Evolutionary conservation across 2,329 filamentous ascomycete genomes (phyloP), one percentile per base, ranked within the genome.

Genomic region (Verticillium alfalfae): DNA sequence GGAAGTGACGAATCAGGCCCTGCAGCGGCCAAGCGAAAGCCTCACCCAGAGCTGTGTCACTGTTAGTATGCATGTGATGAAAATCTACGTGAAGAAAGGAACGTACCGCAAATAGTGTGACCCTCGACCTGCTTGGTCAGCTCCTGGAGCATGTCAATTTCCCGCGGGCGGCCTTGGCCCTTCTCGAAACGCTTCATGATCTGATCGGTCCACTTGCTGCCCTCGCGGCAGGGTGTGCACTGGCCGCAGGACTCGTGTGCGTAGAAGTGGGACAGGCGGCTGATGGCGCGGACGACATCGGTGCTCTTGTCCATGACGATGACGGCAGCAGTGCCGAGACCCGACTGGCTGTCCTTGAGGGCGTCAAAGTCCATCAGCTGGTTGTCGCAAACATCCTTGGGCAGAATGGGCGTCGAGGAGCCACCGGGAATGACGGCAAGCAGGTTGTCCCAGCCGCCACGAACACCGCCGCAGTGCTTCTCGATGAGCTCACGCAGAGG

Each of bases 111-210:
- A 72, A 99, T 99, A 57, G 95, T 98, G 83, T 99, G 95, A 12
- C 95, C 95, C 81, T 99, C 95, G 65, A 99, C 95, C 81, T 99
- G 95, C 85, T 99, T 99, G 66, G 95, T 99, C 69, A 99, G 81
- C 83, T 99, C 95, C 81, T 97, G 95, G 68, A 99, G 86, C 95
- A 99, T 99, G 76, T 99, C 95, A 75, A 99, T 99, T 80, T 99
- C 95, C 64, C 95, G 86, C 77, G 89, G 88, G 65, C 91, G 88
- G 64, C 91, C 95, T 77, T 92, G 87, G 63, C 95, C 95, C 76
- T 91, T 90, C 83, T 96, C 93, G 70, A 99, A 96, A 62, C 95
- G 90, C 78, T 90, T 83, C 95, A 99, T 98, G 78, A 99, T 98
- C 83, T 99, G 93, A 79, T 96, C 91, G 12, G 94, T 97, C 95